These are phyloP conservation scores for Wickerhamiella kurtzmanii DNA, from an alignment of 805 yeast genomes.

Conservation along the genomic window DNA sequence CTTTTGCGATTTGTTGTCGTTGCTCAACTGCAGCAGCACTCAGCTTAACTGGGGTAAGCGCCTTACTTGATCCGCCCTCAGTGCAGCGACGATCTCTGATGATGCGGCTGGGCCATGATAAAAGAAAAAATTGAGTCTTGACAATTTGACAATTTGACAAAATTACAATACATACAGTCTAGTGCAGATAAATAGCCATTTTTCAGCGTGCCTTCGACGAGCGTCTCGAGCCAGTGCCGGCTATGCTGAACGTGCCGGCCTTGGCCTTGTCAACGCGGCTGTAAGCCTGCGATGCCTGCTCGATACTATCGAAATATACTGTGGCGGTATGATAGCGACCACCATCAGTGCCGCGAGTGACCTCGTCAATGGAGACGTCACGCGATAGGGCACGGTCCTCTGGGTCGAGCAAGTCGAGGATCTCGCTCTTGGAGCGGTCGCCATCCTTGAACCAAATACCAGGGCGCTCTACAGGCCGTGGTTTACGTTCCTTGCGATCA, in stretches of 20 bases:
- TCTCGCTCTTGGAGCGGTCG: conserved; percentile 23
- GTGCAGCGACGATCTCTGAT: neutral
- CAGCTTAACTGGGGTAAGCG: neutral
- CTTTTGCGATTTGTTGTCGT: too few species aligned
- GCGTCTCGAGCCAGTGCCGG: neutral
- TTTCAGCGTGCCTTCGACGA: neutral
- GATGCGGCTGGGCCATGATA: too few species aligned
- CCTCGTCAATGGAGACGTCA: conserved; percentile 21
- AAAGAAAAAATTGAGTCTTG: too few species aligned
- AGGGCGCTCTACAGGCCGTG: conserved; percentile 15
- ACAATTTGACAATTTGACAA: too few species aligned
- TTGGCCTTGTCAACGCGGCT: conserved; percentile 24
- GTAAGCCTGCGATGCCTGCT: conserved; percentile 26
- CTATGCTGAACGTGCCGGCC: conserved; percentile 20
- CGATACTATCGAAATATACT: conserved; percentile 27
- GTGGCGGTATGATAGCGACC: conserved; percentile 23
- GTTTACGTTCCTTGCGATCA: conserved; percentile 1
- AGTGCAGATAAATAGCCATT: too few species aligned
- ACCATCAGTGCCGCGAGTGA: conserved; percentile 18
- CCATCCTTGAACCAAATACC: conserved; percentile 31
- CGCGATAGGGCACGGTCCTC: conserved; percentile 25
- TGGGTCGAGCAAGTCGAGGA: conserved; percentile 22
- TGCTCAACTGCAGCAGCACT: neutral
- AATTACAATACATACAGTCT: too few species aligned
- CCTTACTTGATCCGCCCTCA: neutral